Conservation (phyloP, 768 basidiomycete species). For the Calocybe cyanea region DNA sequence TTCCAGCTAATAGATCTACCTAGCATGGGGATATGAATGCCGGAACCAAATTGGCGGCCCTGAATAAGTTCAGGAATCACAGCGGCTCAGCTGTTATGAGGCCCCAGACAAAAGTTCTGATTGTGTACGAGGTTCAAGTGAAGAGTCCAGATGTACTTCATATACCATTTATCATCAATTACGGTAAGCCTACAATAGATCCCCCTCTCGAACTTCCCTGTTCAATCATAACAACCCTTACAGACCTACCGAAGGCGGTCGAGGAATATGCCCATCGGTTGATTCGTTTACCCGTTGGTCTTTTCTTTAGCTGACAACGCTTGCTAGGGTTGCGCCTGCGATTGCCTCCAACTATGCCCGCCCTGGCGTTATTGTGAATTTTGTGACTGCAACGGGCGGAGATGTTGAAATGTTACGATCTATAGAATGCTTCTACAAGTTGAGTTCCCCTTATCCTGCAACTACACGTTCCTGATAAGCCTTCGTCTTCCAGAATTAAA, state of each 20-base stretch:
- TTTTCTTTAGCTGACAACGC: conserved; percentile 8
- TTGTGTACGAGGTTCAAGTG: conserved; percentile 92
- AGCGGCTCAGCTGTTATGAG: conserved; percentile 55
- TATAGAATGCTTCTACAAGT: conserved; percentile 99
- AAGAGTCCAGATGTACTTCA: conserved; percentile 88
- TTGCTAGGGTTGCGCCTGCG: conserved; percentile 73
- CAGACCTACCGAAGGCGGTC: conserved; percentile 90
- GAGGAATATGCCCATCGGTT: conserved; percentile 97
- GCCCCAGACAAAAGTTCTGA: conserved; percentile 68
- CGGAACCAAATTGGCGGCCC: conserved; percentile 71
- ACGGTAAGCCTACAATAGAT: conserved; percentile 45
- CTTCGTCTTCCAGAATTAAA: conserved; percentile 62
- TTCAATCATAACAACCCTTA: background rate
- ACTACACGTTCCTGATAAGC: conserved; percentile 14
- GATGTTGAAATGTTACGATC: conserved; percentile 98
- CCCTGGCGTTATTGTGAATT: conserved; percentile 91
- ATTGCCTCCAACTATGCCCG: conserved; percentile 82
- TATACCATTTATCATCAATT: conserved; percentile 93
- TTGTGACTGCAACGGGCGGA: conserved; percentile 95
- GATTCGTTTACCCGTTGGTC: conserved; percentile 13
- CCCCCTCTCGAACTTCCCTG: too few relatives aligned
- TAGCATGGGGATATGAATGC: conserved; percentile 94
- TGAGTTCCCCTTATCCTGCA: background rate
- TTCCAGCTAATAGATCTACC: conserved; percentile 13
- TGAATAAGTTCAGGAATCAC: conserved; percentile 76